Conservation (phyloP, 2,329 filamentous ascomycete species). For the Ceratocystiopsis sp. region DNA sequence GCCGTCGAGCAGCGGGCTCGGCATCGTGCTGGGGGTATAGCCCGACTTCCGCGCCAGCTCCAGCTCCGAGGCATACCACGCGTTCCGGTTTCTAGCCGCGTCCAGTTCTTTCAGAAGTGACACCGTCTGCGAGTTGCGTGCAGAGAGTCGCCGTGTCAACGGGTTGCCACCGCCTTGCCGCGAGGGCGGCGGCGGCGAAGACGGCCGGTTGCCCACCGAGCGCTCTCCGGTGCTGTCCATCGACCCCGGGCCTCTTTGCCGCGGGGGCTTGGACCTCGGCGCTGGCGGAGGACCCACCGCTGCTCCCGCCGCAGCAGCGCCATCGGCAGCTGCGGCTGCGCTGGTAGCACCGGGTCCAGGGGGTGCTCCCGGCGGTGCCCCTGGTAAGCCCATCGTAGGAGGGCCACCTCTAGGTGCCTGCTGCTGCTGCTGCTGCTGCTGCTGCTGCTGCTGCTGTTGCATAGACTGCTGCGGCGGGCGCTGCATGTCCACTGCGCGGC, state of each 20-base stretch:
- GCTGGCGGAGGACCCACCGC: neutral
- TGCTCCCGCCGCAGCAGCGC: conserved; percentile 10
- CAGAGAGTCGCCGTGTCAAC: conserved; percentile 40
- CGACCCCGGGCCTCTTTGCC: conserved; percentile 44
- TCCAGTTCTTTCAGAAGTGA: conserved; percentile 78
- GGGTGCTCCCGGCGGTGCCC: neutral
- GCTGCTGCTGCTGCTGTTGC: conserved; percentile 21
- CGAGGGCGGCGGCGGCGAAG: conserved; percentile 39
- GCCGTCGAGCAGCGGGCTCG: conserved; percentile 59
- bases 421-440: conserved; percentile 9
- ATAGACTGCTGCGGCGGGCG: conserved; percentile 26
- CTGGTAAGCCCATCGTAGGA: conserved; percentile 18
- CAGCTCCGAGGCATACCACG: conserved; percentile 93
- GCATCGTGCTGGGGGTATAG: conserved; percentile 56
- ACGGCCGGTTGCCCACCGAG: conserved; percentile 23
- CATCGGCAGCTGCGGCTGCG: neutral
- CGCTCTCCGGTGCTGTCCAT: conserved; percentile 50
- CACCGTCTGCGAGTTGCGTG: conserved; percentile 48
- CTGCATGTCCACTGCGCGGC: conserved; percentile 22
- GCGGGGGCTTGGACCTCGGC: conserved; percentile 24
- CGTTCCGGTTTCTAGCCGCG: conserved; percentile 66
- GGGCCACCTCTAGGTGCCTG: conserved; percentile 17
- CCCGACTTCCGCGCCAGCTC: conserved; percentile 82
- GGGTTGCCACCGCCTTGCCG: conserved; percentile 38
- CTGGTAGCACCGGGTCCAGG: too few species aligned